Evolutionary conservation across 768 basidiomycete genomes (phyloP), one percentile per base, ranked within the genome.

Genomic region (Rhodocollybia butyracea): DNA sequence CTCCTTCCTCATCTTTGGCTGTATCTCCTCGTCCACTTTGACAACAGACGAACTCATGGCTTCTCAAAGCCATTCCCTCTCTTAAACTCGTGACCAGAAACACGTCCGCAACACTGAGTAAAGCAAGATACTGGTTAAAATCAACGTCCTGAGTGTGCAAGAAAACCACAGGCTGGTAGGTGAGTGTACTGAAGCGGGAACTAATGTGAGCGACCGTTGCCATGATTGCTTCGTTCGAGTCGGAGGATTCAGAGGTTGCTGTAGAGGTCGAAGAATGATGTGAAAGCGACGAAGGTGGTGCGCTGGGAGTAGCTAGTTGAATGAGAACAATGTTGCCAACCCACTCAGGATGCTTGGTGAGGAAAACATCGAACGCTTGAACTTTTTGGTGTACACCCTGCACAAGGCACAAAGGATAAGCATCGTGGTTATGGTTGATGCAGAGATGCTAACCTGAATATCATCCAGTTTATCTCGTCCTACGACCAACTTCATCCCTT

Each of bases 391-490:
- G 77, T 30, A 94, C 89, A 45, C 91, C 91, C 75, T 82, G 56
- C 4, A 43, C 36, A 31, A n/a, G 42, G 29, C n/a, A 19, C 47
- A 5, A 38, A 19, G 27, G 34, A 3, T 24, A 26, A 15, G 15
- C 21, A 27, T 3, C 29, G 34, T 8, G 36, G 26, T 30, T 24
- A 27, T 42, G 3, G 12, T 10, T 31, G 29, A 39, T 11, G 43
- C 48, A 19, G 8, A 22, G 34, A 1, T 19, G 56, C 68, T 21
- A 30, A 79, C 82, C 72, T 91, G 89, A 54, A 94, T 79, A 63
- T 89, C 89, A 64, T 95, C 92, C 27, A 95, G 78, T 70, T 95
- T 94, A 68, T 94, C 92, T 2, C 92, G 74, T 0, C 91, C 93
- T 0, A 95, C 92, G 46, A 94, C 81, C 63, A 94, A 77, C 72